Conservation (phyloP, 805 yeast genomes). For the Pichia deserticola region DNA sequence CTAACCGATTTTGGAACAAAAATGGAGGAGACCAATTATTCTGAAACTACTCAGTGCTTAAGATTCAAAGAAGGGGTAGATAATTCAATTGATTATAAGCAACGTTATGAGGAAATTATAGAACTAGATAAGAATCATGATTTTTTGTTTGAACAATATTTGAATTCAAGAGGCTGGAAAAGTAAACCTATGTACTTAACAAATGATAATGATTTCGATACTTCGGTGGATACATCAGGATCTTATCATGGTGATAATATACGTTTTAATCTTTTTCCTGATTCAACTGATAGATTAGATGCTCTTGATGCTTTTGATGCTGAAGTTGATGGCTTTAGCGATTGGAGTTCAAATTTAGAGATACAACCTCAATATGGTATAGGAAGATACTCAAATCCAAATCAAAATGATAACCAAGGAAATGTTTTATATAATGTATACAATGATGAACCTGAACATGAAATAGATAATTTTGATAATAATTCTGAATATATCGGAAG, state of each 20-base stretch:
- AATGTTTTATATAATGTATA: neutral
- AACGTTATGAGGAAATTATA: neutral
- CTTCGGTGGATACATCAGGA: neutral
- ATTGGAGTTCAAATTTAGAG: neutral
- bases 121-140: neutral
- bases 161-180: neutral
- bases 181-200: neutral
- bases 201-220: neutral
- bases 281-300: conserved; percentile 1
- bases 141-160: neutral
- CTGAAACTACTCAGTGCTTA: too few relatives aligned
- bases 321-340: conserved; percentile 3
- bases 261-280: neutral
- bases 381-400: neutral
- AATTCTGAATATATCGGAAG: too few relatives aligned
- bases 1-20: too few relatives aligned
- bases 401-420: too few relatives aligned
- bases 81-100: too few relatives aligned
- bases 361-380: neutral
- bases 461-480: neutral
- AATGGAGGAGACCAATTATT: too few relatives aligned
- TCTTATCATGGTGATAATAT: conserved; percentile 1
- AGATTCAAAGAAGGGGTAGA: too few relatives aligned
- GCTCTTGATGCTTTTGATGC: conserved; percentile 1
- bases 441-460: neutral